These are phyloP conservation scores for Aegilops speltoides DNA, from an alignment of 176 grass and related monocot species.

Conservation along the genomic window DNA sequence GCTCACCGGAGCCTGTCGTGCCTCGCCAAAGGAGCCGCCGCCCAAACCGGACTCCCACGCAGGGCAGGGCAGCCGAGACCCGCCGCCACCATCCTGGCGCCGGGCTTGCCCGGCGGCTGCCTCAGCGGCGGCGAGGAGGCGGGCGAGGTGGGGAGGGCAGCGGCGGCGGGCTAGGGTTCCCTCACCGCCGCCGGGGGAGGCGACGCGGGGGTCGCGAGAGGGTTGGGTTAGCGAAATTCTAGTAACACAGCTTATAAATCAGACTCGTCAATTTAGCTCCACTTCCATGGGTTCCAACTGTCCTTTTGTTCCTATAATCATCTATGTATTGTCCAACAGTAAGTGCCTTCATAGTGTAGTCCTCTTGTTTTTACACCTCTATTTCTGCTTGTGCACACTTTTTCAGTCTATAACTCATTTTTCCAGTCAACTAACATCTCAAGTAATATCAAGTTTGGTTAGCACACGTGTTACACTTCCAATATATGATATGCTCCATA, in stretches of 20 bases:
- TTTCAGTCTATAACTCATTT: neutral
- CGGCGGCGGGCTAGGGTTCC: too few species aligned
- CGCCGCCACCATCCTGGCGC: too few species aligned
- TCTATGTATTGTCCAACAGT: neutral
- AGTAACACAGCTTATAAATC: neutral
- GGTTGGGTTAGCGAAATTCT: too few species aligned
- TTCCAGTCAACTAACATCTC: neutral
- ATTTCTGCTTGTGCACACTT: neutral
- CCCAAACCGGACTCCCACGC: too few species aligned
- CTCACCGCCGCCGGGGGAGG: too few species aligned
- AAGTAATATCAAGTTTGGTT: neutral
- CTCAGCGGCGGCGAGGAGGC: too few species aligned
- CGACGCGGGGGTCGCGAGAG: too few species aligned
- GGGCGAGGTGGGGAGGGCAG: too few species aligned
- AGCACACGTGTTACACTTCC: neutral
- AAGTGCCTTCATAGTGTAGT: neutral
- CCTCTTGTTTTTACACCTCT: neutral
- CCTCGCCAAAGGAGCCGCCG: too few species aligned
- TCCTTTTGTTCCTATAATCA: neutral
- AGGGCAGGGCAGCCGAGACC: too few species aligned
- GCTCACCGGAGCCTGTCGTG: too few species aligned
- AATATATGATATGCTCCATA: neutral
- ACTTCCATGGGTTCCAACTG: neutral
- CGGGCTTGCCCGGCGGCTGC: too few species aligned
- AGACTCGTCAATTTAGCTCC: neutral